Evolutionary conservation across 1,139 yeast species (phyloP).

Genomic region (Petasospora rhodanensis): DNA sequence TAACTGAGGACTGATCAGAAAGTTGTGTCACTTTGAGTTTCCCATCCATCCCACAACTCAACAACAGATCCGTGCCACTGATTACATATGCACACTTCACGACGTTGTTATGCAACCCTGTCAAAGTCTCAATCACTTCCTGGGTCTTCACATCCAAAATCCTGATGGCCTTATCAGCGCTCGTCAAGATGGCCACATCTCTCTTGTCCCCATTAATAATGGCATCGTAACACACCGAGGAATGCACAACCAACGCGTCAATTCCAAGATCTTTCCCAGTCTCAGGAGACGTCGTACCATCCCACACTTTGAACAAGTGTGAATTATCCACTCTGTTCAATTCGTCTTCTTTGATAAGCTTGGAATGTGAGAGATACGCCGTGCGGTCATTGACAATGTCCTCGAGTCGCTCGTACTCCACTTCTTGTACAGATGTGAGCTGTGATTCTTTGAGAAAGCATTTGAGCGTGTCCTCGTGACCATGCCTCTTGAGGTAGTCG

Average conservation of each 20-base stretch:
- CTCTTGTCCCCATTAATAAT: conserved; percentile 2
- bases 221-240: conserved; percentile 11
- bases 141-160: conserved; percentile 11
- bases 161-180: conserved; percentile 13
- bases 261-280: neutral
- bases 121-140: conserved; percentile 3
- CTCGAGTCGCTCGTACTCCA: conserved; percentile 41
- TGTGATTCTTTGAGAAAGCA: conserved; percentile 44
- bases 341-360: conserved; percentile 2
- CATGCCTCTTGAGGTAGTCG: conserved; percentile 46
- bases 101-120: conserved; percentile 13
- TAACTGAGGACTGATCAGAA: conserved; percentile 18
- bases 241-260: conserved; percentile 17
- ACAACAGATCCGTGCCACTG: conserved; percentile 8
- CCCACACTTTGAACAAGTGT: conserved; percentile 12
- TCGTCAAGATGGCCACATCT: conserved; percentile 13
- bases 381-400: conserved; percentile 50
- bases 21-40: conserved; percentile 12
- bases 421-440: conserved; percentile 20
- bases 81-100: conserved; percentile 20
- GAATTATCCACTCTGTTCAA: conserved; percentile 10
- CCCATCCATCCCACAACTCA: conserved; percentile 33
- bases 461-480: conserved; percentile 41
- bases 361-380: conserved; percentile 29
- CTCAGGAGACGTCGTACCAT: neutral